A percentile compares a stretch with the other conserved stretches of the same genome.
These are phyloP conservation scores for Boletellus sp. DNA, from an alignment of 768 basidiomycete species.

Conservation along the genomic window DNA sequence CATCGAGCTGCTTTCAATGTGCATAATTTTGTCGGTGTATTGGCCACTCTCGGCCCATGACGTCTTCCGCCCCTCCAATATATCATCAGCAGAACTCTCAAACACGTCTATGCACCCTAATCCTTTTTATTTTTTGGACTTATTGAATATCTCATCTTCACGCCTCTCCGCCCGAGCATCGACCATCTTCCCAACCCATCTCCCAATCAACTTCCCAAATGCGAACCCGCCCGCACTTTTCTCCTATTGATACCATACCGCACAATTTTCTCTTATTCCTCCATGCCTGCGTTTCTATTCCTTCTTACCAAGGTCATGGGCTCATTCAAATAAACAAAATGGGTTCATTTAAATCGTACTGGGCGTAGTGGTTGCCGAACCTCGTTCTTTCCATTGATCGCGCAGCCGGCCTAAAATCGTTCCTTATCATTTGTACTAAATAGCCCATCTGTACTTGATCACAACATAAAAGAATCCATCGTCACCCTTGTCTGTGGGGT, in stretches of 20 bases:
- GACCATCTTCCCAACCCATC: neutral
- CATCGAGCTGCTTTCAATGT: conserved; percentile 22
- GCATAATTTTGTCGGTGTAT: conserved; percentile 14
- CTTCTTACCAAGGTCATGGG: neutral
- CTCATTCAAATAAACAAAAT: neutral
- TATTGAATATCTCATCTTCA: conserved; percentile 16
- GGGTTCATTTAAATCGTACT: neutral
- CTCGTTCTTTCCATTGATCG: too few relatives aligned
- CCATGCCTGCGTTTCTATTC: neutral
- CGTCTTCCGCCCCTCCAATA: neutral
- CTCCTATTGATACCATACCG: neutral
- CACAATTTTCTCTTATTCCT: conserved; percentile 1
- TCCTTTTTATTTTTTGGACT: conserved; percentile 15
- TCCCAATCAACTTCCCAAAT: too few relatives aligned
- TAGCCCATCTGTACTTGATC: too few relatives aligned
- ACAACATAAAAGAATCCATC: too few relatives aligned
- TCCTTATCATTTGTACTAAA: too few relatives aligned
- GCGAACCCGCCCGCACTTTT: too few relatives aligned
- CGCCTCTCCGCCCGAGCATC: neutral
- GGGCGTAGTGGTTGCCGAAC: too few relatives aligned
- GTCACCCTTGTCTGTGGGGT: too few relatives aligned
- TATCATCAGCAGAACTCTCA: neutral
- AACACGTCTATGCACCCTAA: neutral
- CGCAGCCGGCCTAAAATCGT: too few relatives aligned
- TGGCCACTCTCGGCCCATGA: too few relatives aligned